phyloP scores from a whole-genome alignment of 257 asterid species.

The Scutellaria minor region DNA sequence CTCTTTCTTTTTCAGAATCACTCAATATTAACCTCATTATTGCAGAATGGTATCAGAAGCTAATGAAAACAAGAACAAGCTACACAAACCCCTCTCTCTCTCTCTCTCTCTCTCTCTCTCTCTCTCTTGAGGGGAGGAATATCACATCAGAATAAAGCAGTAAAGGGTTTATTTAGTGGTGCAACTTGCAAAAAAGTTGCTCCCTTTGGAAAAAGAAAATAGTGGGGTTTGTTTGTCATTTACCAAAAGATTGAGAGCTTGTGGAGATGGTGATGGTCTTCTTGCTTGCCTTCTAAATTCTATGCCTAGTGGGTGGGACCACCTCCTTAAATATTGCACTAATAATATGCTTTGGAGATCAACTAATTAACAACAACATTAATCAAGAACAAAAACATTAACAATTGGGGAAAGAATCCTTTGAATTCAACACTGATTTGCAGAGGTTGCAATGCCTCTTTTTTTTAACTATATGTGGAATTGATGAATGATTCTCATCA shows the following conservation, averaged over 20 bases:
- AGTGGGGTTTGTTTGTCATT: conserved; percentile 58
- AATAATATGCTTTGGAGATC: conserved; percentile 31
- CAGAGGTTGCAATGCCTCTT: not conserved
- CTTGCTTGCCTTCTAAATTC: conserved; percentile 36
- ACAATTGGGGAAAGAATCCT: too few relatives aligned
- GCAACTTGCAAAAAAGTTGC: conserved; percentile 55
- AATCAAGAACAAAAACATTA: too few relatives aligned
- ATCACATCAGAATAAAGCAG: conserved; percentile 51
- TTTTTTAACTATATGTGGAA: too few relatives aligned
- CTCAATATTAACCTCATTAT: conserved; percentile 41
- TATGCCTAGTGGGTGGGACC: conserved; percentile 49
- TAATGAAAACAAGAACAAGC: conserved; percentile 45
- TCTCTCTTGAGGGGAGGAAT: conserved; percentile 31
- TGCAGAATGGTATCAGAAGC: conserved; percentile 51
- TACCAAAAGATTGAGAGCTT: conserved; percentile 37
- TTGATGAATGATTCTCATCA: not conserved
- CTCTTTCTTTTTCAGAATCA: conserved; percentile 39
- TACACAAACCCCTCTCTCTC: conserved; percentile 19
- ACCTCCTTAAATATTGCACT: conserved; percentile 32
- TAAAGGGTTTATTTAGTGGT: conserved; percentile 41
- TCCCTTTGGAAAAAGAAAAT: conserved; percentile 43
- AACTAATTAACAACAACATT: too few relatives aligned
- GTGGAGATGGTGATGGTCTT: conserved; percentile 35
- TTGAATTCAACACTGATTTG: not conserved
- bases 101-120: not conserved